Conservation (phyloP, 2,329 filamentous ascomycete species). For the Pseudocercospora crystallina region DNA sequence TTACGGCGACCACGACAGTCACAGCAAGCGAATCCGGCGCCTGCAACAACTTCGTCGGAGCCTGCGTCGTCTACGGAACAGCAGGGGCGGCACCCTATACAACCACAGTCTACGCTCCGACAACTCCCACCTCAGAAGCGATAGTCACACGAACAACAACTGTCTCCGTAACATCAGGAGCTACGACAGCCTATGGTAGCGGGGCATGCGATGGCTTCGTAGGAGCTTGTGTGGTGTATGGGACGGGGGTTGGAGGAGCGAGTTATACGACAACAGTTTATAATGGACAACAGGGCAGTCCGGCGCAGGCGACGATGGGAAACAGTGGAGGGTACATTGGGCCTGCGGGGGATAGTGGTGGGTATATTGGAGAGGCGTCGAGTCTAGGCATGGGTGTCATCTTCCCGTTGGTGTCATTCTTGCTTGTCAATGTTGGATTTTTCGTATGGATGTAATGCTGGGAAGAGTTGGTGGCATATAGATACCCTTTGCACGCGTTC, state of each 20-base stretch:
- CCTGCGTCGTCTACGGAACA: slow-evolving; percentile 17
- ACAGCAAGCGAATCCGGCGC: slow-evolving; percentile 10
- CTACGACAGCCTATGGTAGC: slow-evolving; percentile 2
- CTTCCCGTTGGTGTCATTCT: slow-evolving; percentile 8
- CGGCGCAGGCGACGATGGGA: background rate
- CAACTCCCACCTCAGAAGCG: background rate
- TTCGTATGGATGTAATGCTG: slow-evolving; percentile 6
- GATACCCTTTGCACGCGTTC: no score
- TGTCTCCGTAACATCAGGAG: slow-evolving; percentile 3
- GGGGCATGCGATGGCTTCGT: slow-evolving; percentile 18
- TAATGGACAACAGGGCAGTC: slow-evolving; percentile 1
- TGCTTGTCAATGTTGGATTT: slow-evolving; percentile 13
- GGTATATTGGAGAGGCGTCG: slow-evolving; percentile 15
- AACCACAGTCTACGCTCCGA: slow-evolving; percentile 12
- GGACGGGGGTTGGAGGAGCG: slow-evolving; percentile 4
- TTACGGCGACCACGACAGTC: slow-evolving; percentile 15
- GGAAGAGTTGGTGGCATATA: no score
- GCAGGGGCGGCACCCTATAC: slow-evolving; percentile 9
- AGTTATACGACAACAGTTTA: slow-evolving; percentile 6
- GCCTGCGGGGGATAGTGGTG: slow-evolving; percentile 7
- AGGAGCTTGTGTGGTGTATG: slow-evolving; percentile 24
- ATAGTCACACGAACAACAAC: slow-evolving; percentile 14
- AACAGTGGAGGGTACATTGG: slow-evolving; percentile 20
- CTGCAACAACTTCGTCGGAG: slow-evolving; percentile 17
- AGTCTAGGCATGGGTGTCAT: slow-evolving; percentile 7